Evolutionary conservation across 805 yeast species (phyloP), one percentile per base, ranked within the genome.

Genomic region (Wickerhamomyces kurtzmanii): DNA sequence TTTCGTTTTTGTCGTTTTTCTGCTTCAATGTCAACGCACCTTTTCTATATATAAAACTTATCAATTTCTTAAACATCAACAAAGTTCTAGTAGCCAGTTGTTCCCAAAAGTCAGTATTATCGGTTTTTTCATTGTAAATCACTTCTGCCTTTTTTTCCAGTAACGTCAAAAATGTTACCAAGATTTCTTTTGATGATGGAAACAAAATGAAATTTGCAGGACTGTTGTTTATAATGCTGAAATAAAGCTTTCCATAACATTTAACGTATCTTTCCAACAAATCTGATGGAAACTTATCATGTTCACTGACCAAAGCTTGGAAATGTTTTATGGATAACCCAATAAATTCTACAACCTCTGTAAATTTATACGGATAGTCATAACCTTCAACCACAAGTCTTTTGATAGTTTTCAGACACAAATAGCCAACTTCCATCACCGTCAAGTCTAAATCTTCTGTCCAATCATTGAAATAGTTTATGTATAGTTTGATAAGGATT

Each of bases 351-450:
- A 53, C 55, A 3, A 84, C 65, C 17, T 65, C 65, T 12, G 49
- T 62, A 30, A 69, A 70, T 25, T 75, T 67, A 34, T 82, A 75
- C 2, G 84, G 80, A 35, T 69, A 65, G 25, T 78, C 84, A 39
- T 68, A 76, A 0, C 94, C 94, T 43, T 79, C 89, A 3, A 76
- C 75, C 3, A 85, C 62, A 12, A 81, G 63, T 35, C 94, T 62
- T 39, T 94, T 62, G 17, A 82, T 52, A 17, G 72, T 75, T 51
- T 91, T 89, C 34, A 87, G 62, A 19, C 85, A 67, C 26, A 83
- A 47, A 49, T 87, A 86, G 12, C 91, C 82, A 13, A 84, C 68
- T 47, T 81, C 83, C 71, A 83, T 68, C 13, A 66, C 51, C 3
- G 71, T 63, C 17, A 74, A 49, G 42, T 45, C 72, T 24, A 62